Percentiles rank a stretch among this genome's conserved stretches.
Conservation (phyloP, 345 rosid genomes). For the Hibiscus mutabilis region DNA sequence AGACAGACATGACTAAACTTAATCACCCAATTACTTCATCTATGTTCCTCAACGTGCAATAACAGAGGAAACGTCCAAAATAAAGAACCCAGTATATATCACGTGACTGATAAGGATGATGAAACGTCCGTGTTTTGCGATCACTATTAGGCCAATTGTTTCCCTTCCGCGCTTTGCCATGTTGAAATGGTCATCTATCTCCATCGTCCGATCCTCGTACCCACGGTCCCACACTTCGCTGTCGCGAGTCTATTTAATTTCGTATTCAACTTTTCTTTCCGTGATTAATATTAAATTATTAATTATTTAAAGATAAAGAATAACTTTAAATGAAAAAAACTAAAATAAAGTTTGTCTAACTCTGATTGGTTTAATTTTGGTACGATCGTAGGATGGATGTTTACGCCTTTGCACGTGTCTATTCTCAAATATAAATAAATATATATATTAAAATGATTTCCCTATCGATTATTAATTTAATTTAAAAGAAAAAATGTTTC, state of each 20-base stretch:
- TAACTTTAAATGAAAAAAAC: background rate
- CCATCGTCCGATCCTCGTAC: background rate
- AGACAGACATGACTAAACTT: too few species aligned
- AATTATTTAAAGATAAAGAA: background rate
- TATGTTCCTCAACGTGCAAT: too few species aligned
- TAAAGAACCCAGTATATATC: slow-evolving; percentile 3
- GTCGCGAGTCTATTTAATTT: background rate
- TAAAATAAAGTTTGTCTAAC: background rate
- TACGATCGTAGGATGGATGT: background rate
- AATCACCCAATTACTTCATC: too few species aligned
- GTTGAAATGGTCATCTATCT: slow-evolving; percentile 6
- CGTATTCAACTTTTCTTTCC: background rate
- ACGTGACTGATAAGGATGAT: slow-evolving; percentile 15
- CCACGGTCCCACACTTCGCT: background rate
- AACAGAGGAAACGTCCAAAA: too few species aligned
- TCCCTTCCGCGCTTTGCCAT: background rate
- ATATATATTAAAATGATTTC: background rate
- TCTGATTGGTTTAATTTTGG: background rate
- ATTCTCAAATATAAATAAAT: background rate
- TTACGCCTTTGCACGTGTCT: background rate
- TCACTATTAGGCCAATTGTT: background rate
- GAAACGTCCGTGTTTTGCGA: slow-evolving; percentile 19
- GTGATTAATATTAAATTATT: background rate
- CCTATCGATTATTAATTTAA: background rate
- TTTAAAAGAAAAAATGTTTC: background rate